Evolutionary conservation across 331 rosid species (phyloP).

Genomic region (Quercus tomentella): DNA sequence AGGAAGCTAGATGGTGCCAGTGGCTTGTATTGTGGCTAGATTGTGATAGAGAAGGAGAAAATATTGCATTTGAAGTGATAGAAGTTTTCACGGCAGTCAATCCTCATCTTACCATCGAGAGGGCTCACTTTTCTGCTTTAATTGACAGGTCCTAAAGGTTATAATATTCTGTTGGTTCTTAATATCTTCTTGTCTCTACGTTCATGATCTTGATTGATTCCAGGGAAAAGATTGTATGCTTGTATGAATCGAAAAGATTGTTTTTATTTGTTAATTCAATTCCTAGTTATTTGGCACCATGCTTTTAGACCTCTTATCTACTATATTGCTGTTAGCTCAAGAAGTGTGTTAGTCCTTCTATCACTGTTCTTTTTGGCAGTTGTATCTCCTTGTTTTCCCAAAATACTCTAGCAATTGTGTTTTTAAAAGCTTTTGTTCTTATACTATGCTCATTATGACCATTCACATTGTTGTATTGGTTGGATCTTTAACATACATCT

Average conservation of each 20-base stretch:
- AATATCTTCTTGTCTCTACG: not conserved
- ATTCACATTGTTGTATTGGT: not conserved
- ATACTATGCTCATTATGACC: not conserved
- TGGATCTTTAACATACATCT: conserved; percentile 9
- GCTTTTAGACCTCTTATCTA: not conserved
- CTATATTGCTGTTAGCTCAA: not conserved
- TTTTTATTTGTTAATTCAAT: not conserved
- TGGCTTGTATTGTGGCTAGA: conserved; percentile 97
- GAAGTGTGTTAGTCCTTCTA: not conserved
- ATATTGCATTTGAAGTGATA: conserved; percentile 84
- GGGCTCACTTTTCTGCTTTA: conserved; percentile 91
- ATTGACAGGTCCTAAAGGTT: conserved; percentile 56
- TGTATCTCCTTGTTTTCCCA: not conserved
- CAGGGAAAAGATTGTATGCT: not conserved
- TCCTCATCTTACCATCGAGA: conserved; percentile 56
- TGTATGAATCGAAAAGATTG: not conserved
- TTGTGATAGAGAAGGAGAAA: conserved; percentile 94
- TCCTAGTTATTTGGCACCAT: not conserved
- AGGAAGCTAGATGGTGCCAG: conserved; percentile 84
- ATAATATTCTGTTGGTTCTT: not conserved
- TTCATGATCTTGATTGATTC: no score
- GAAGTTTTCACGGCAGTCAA: conserved; percentile 68
- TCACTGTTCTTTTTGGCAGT: not conserved
- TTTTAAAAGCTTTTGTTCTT: not conserved
- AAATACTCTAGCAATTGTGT: not conserved